phyloP scores from a whole-genome alignment of 2,329 filamentous ascomycete genomes.

The Colletotrichum sp. region DNA sequence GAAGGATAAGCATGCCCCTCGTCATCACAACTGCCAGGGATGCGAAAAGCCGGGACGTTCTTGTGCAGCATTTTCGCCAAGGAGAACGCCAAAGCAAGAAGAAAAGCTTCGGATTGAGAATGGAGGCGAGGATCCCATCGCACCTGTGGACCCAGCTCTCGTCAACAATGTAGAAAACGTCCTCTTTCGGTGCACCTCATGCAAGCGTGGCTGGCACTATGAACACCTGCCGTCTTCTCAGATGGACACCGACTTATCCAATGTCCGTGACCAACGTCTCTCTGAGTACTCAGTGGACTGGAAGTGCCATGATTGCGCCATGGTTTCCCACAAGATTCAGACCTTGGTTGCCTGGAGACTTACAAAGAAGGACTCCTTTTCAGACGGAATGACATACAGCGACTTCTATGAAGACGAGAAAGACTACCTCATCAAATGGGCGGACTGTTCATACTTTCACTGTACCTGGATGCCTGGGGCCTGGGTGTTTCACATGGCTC shows the following conservation, averaged over 20 bases:
- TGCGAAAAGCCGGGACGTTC: conserved; percentile 71
- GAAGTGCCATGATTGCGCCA: conserved; percentile 80
- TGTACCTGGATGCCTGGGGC: conserved; percentile 87
- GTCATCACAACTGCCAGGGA: conserved; percentile 72
- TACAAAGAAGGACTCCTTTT: conserved; percentile 59
- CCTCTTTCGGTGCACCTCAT: conserved; percentile 82
- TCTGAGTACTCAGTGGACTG: conserved; percentile 77
- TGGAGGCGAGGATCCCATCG: conserved; percentile 77
- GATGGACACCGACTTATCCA: conserved; percentile 23
- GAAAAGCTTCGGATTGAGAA: conserved; percentile 84
- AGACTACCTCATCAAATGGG: conserved; percentile 93
- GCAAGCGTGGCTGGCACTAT: conserved; percentile 81
- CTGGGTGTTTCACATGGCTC: conserved; percentile 81
- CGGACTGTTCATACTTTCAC: conserved; percentile 78
- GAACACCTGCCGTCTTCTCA: conserved; percentile 67
- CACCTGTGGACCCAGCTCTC: conserved; percentile 62
- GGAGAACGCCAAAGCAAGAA: conserved; percentile 78
- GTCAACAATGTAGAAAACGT: conserved; percentile 80
- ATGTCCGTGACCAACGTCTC: conserved; percentile 65
- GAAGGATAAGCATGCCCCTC: conserved; percentile 74
- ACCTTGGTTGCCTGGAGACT: conserved; percentile 91
- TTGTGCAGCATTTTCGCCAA: conserved; percentile 77
- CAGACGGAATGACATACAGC: conserved; percentile 53
- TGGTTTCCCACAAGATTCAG: conserved; percentile 70
- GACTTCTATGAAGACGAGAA: conserved; percentile 72